Conservation (phyloP, 1,284 basidiomycete genomes). For the Ceratobasidium theobromae region DNA sequence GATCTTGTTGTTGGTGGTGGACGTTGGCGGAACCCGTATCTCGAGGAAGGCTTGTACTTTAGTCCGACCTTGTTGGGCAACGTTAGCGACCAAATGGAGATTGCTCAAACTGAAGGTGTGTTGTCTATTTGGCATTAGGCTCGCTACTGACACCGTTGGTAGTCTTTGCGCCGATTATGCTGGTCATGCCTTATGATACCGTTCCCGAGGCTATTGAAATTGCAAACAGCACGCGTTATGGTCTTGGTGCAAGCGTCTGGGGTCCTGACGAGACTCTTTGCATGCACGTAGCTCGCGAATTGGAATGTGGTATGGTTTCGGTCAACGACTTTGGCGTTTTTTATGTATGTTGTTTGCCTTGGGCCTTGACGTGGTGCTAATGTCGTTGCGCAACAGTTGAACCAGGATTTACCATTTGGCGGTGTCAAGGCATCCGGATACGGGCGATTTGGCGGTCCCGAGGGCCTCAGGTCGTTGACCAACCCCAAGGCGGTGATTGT, state of each 20-base stretch:
- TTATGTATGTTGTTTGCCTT: constrained; percentile 61
- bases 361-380: constrained; percentile 50
- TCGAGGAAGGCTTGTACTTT: constrained; percentile 78
- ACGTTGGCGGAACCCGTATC: constrained; percentile 63
- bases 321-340: constrained; percentile 94
- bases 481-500: constrained; percentile 84
- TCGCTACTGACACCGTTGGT: constrained; percentile 34
- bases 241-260: constrained; percentile 95
- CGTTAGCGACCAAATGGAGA: constrained; percentile 70
- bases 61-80: constrained; percentile 83
- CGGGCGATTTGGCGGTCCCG: constrained; percentile 88
- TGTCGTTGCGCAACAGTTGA: constrained; percentile 42
- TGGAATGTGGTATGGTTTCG: constrained; percentile 96
- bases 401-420: constrained; percentile 93
- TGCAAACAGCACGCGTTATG: constrained; percentile 85
- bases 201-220: constrained; percentile 82
- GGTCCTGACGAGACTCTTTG: constrained; percentile 78
- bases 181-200: constrained; percentile 78
- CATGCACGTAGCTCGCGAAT: constrained; percentile 68
- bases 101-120: constrained; percentile 80
- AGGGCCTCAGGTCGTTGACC: constrained; percentile 85
- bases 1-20: constrained; percentile 67
- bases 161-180: constrained; percentile 90
- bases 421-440: constrained; percentile 88
- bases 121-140: constrained; percentile 9